These are phyloP conservation scores for Erodium maritimum DNA, from an alignment of 345 rosid genomes.

Conservation along the genomic window DNA sequence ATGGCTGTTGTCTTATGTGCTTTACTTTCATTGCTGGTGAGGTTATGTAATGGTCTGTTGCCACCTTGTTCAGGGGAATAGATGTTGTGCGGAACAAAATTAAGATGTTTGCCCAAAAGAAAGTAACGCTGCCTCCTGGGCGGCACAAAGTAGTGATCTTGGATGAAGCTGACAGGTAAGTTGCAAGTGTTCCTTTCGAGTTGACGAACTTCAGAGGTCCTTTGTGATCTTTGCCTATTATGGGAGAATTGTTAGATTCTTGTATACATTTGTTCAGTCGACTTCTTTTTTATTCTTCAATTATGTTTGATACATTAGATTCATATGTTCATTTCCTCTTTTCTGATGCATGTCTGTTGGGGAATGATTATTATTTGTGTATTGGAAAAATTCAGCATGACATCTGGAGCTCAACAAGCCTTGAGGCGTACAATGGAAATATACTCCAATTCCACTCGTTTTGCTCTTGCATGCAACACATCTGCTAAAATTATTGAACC, in stretches of 20 bases:
- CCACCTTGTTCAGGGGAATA: constrained; percentile 47
- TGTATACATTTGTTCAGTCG: no score
- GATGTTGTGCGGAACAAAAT: constrained; percentile 94
- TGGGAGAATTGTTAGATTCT: no score
- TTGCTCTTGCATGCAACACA: constrained; percentile 92
- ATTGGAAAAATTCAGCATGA: constrained; percentile 48
- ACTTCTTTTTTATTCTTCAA: background rate
- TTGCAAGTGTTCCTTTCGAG: background rate
- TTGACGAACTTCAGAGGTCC: background rate
- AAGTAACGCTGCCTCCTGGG: constrained; percentile 80
- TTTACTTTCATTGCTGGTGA: background rate
- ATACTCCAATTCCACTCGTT: constrained; percentile 83
- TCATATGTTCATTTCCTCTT: background rate
- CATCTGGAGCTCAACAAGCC: constrained; percentile 97
- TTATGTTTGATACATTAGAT: background rate
- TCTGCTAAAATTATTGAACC: constrained; percentile 91
- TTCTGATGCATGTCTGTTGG: background rate
- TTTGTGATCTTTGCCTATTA: background rate
- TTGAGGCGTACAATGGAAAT: constrained; percentile 95
- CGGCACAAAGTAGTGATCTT: constrained; percentile 81
- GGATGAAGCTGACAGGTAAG: constrained; percentile 96
- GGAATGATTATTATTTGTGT: constrained; percentile 4
- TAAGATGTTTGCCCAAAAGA: constrained; percentile 98
- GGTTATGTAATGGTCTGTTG: background rate
- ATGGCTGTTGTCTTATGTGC: background rate